Evolutionary conservation across 441 rosid species (phyloP).

Genomic region (Hypseocharis bilobata): DNA sequence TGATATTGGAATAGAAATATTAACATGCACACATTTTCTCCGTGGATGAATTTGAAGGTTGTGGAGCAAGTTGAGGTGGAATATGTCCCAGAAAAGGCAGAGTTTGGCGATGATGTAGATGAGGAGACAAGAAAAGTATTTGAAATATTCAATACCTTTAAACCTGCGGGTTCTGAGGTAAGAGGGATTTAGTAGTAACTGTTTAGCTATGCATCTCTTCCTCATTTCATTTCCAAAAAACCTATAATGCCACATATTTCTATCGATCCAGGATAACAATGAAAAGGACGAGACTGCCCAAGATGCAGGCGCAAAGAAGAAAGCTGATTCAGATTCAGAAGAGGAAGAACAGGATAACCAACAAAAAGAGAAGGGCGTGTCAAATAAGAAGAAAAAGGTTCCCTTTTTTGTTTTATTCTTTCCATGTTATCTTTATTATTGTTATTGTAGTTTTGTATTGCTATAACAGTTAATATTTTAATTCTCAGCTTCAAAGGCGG

Average conservation of each 20-base stretch:
- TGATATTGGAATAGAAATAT: background rate
- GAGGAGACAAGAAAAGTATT: conserved; percentile 74
- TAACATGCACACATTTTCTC: background rate
- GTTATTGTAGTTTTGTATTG: background rate
- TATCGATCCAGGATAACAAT: conserved; percentile 45
- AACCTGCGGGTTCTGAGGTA: conserved; percentile 54
- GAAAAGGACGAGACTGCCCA: conserved; percentile 53
- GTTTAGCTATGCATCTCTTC: background rate
- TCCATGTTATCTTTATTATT: background rate
- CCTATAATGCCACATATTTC: background rate
- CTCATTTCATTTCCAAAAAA: background rate
- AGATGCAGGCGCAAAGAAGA: conserved; percentile 52
- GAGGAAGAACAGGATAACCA: conserved; percentile 56
- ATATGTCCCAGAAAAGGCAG: conserved; percentile 80
- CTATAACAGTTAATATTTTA: background rate
- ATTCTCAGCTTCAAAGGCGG: conserved; percentile 65
- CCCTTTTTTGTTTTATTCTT: background rate
- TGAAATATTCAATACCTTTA: conserved; percentile 65
- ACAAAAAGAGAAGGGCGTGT: conserved; percentile 68
- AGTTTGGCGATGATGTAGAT: conserved; percentile 62
- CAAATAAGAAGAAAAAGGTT: conserved; percentile 95
- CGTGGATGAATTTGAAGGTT: conserved; percentile 34
- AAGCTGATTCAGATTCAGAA: conserved; percentile 61
- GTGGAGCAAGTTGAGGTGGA: conserved; percentile 63
- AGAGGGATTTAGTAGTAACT: background rate